A percentile compares a stretch with the other conserved stretches of the same genome.
Conservation (phyloP, 345 rosid genomes). For the Jatropha curcas region DNA sequence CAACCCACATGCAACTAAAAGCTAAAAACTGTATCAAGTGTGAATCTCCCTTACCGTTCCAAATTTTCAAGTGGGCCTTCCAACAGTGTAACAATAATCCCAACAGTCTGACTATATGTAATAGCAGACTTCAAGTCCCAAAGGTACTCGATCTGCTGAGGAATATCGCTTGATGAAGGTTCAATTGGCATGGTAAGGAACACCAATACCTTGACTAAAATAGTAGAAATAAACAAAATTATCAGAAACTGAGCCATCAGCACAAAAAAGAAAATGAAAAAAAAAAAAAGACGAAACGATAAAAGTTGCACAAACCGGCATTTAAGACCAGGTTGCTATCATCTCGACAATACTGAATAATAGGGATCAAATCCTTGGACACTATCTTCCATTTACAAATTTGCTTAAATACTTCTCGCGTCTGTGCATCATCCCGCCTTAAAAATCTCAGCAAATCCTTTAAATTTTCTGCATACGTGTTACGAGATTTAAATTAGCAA, state of each 20-base stretch:
- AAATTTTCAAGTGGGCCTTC: constrained; percentile 81
- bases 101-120: constrained; percentile 58
- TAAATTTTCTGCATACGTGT: constrained; percentile 47
- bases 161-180: constrained; percentile 64
- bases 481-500: background rate
- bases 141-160: constrained; percentile 78
- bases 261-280: background rate
- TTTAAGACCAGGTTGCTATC: constrained; percentile 66
- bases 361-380: constrained; percentile 81
- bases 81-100: constrained; percentile 70
- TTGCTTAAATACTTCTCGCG: constrained; percentile 82
- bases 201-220: constrained; percentile 85
- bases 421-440: constrained; percentile 82
- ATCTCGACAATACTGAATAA: constrained; percentile 66
- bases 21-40: too few relatives aligned
- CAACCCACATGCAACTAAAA: background rate
- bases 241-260: background rate
- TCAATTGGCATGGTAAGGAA: constrained; percentile 89
- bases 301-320: constrained; percentile 47
- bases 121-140: constrained; percentile 82
- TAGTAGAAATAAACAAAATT: background rate
- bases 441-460: constrained; percentile 82
- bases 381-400: constrained; percentile 83
- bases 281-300: background rate
- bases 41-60: constrained; percentile 48